phyloP scores from a whole-genome alignment of 352 stramenopile species.

The Phytophthora uliginosa region DNA sequence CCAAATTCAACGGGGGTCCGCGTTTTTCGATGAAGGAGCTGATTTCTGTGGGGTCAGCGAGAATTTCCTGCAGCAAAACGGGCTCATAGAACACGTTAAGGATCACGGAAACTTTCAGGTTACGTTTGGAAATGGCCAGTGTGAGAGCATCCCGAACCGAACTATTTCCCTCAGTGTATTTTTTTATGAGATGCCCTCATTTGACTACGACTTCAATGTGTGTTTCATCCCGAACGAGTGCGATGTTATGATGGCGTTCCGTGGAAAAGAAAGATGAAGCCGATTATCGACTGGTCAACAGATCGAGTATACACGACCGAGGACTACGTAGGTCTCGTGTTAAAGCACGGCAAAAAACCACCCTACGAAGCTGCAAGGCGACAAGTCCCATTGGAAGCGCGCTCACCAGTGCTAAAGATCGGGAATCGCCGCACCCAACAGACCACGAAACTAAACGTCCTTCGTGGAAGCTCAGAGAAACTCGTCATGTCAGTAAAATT shows the following conservation, averaged over 20 bases:
- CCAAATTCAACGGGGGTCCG: neutral
- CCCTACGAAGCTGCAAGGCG: neutral
- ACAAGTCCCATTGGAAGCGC: neutral
- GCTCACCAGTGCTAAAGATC: neutral
- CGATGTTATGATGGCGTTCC: constrained; percentile 12
- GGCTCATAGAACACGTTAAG: neutral
- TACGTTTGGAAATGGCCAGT: constrained; percentile 8
- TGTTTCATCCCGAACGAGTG: constrained; percentile 9
- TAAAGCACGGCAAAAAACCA: neutral
- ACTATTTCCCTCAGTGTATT: constrained; percentile 1
- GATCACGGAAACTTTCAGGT: constrained; percentile 1
- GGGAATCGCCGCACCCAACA: constrained; percentile 5
- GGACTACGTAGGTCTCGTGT: neutral
- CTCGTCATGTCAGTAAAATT: constrained; percentile 1
- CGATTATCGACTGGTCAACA: neutral
- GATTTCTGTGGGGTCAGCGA: constrained; percentile 8
- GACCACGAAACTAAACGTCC: neutral
- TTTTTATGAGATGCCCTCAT: constrained; percentile 12
- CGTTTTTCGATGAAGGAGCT: constrained; percentile 14
- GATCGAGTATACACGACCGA: constrained; percentile 11
- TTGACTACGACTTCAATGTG: constrained; percentile 11
- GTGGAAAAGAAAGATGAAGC: constrained; percentile 13
- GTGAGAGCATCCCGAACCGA: neutral
- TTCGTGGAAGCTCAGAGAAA: neutral
- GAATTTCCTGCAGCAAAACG: constrained; percentile 1